phyloP scores from a whole-genome alignment of 2,329 filamentous ascomycete genomes.

The Penicillium sumatraense region DNA sequence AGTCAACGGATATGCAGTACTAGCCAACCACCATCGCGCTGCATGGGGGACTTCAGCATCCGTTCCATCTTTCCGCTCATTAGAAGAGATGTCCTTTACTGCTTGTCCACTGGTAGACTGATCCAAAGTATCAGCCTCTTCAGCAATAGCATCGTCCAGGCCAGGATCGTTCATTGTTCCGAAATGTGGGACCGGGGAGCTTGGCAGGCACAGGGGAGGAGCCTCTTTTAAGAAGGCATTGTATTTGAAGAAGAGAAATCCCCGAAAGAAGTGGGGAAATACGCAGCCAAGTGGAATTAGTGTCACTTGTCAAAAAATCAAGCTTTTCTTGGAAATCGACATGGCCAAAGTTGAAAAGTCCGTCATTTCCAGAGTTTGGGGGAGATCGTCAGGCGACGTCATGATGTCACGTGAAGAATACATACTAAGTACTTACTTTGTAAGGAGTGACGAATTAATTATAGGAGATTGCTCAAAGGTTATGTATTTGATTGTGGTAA shows the following conservation, averaged over 20 bases:
- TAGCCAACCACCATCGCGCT: conserved; percentile 64
- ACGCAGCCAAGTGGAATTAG: neutral
- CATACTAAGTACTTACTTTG: too few species aligned
- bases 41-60: conserved; percentile 26
- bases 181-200: neutral
- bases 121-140: conserved; percentile 53
- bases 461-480: too few species aligned
- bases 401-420: conserved; percentile 22
- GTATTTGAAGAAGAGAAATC: conserved; percentile 1
- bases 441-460: too few species aligned
- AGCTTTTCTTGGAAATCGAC: conserved; percentile 14
- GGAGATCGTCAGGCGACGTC: conserved; percentile 19
- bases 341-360: neutral
- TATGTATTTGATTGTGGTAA: too few species aligned
- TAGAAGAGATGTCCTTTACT: conserved; percentile 5
- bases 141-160: conserved; percentile 53
- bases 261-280: conserved; percentile 1
- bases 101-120: conserved; percentile 39
- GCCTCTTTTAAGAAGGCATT: conserved; percentile 1
- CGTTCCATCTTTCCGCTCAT: conserved; percentile 4
- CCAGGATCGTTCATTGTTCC: conserved; percentile 57
- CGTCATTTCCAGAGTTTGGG: conserved; percentile 23
- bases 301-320: conserved; percentile 17
- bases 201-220: neutral
- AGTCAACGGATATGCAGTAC: conserved; percentile 61